Conservation (phyloP, 495 filamentous ascomycete genomes). For the Tetracladium marchalianum region DNA sequence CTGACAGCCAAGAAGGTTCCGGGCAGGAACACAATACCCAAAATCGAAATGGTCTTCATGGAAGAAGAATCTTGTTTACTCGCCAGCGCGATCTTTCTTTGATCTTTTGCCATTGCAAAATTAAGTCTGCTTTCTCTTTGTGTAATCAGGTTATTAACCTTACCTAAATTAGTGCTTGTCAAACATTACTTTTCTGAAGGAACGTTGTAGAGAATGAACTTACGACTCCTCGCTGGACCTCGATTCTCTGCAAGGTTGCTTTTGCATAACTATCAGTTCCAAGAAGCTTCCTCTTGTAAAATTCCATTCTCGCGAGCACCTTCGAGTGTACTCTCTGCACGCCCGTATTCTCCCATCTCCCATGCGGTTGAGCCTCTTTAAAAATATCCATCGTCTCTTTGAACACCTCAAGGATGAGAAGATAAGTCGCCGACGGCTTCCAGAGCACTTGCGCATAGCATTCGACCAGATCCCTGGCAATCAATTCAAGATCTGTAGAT, state of each 20-base stretch:
- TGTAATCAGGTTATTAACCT: conserved; percentile 40
- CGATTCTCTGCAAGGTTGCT: conserved; percentile 36
- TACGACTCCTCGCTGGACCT: conserved; percentile 38
- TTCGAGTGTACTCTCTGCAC: conserved; percentile 27
- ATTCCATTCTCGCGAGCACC: conserved; percentile 36
- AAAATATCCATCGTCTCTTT: conserved; percentile 28
- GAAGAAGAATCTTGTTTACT: conserved; percentile 40
- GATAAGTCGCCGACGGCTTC: conserved; percentile 42
- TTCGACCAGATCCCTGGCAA: conserved; percentile 42
- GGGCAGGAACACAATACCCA: conserved; percentile 45
- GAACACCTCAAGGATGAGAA: conserved; percentile 34
- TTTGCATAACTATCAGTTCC: conserved; percentile 41
- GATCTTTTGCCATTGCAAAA: conserved; percentile 41
- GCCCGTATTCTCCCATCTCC: conserved; percentile 4
- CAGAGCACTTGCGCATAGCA: conserved; percentile 42
- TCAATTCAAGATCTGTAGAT: conserved; percentile 35
- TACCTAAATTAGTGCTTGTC: conserved; percentile 17
- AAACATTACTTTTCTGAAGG: neutral
- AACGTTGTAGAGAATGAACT: no score
- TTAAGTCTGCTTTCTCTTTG: conserved; percentile 42
- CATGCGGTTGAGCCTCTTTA: conserved; percentile 19
- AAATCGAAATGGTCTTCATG: conserved; percentile 43
- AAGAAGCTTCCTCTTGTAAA: conserved; percentile 38
- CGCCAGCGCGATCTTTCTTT: conserved; percentile 39
- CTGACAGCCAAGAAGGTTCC: conserved; percentile 34